Evolutionary conservation across 805 yeast species (phyloP), one percentile per base, ranked within the genome.

Genomic region (Sugiyamaella qingdaonensis): DNA sequence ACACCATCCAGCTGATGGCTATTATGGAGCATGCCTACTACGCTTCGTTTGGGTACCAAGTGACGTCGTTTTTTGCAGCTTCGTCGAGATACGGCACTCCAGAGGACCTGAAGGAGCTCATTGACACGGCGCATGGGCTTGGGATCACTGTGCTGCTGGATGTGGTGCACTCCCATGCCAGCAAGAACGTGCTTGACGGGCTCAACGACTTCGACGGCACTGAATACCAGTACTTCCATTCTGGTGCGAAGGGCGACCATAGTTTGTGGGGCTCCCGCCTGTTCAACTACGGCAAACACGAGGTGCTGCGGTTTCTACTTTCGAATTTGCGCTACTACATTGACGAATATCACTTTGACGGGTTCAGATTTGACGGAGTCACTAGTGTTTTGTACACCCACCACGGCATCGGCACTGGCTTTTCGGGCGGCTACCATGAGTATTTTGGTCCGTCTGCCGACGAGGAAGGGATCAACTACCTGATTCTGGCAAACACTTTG

Each of bases 21-120:
- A 79, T 92, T 43, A 92, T 92, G 99, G 99, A 92, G 70, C 99
- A 92, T 68, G 98, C 99, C 1, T 92, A 92, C 68, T 92, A 92
- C 68, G 99, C 97, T 1, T 88, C 96, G 1, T 92, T 92, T 68
- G 99, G 99, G n/a, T 92, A 92, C 68, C 99, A 92, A 69, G 84
- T 92, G 27, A 91, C 98, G 19, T 87, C 85, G 55, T 94, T 92
- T 67, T 92, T 87, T 68, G 97, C 98, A 1, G 77, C 80, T 21
- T 84, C 94, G 50, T 91, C 97, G 7, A 78, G 99, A 58, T 94
- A 77, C 63, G 99, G 99, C 29, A 82, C 97, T 0, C 98, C 99
- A 1, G 98, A 94, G 61, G 97, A 94, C 48, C 76, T 92, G 64
- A 91, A 88, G 69, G 90, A 87, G 68, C 80, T 92, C 60, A 80